Percentiles rank a stretch among this genome's conserved stretches.
These are phyloP conservation scores for Colletotrichum scovillei DNA, from an alignment of 2,329 filamentous ascomycete genomes.

Conservation along the genomic window DNA sequence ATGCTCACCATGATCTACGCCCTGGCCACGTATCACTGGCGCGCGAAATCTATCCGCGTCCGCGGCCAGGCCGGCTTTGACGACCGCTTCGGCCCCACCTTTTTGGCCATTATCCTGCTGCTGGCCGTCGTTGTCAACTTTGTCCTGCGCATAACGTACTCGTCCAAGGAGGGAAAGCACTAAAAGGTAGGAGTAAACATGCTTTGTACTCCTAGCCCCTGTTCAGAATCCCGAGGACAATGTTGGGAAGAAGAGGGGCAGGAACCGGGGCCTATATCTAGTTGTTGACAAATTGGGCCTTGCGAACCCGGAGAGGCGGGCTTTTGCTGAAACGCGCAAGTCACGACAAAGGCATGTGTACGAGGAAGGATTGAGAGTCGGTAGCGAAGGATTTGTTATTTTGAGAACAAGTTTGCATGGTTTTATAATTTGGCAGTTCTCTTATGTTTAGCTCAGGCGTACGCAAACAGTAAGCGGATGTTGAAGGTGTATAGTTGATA, in stretches of 20 bases:
- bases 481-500: background rate
- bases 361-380: background rate
- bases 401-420: background rate
- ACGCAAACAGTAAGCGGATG: background rate
- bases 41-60: conserved; percentile 90
- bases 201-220: no score
- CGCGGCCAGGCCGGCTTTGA: conserved; percentile 96
- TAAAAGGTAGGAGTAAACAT: conserved; percentile 1
- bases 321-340: background rate
- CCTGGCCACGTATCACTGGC: conserved; percentile 95
- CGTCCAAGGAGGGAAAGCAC: conserved; percentile 45
- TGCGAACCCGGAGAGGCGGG: background rate
- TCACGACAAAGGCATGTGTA: background rate
- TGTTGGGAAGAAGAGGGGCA: no score
- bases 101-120: conserved; percentile 87
- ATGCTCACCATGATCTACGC: conserved; percentile 97
- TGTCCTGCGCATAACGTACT: conserved; percentile 77
- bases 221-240: no score
- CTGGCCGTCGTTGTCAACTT: conserved; percentile 97
- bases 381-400: background rate
- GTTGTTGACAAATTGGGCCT: background rate
- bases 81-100: conserved; percentile 92
- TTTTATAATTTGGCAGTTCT: background rate
- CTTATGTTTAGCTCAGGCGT: background rate
- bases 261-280: background rate